Conservation (phyloP, 139 green algal genomes). For the Tetradesmus lagerheimii region DNA sequence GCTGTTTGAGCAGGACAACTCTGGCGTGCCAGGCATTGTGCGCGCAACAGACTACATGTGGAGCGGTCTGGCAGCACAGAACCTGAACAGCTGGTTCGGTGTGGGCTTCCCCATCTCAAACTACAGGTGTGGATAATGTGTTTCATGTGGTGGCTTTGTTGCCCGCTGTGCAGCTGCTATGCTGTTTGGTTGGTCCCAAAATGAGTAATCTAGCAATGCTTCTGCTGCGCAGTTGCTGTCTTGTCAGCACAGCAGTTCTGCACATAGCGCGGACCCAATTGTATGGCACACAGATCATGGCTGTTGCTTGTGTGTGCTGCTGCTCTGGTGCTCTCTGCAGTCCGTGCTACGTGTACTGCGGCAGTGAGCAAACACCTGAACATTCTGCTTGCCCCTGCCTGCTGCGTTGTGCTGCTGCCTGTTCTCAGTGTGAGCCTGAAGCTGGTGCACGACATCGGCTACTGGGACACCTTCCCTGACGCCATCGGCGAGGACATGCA, state of each 20-base stretch:
- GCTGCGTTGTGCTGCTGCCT: constrained; percentile 32
- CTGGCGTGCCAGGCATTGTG: constrained; percentile 51
- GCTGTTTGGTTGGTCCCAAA: not conserved
- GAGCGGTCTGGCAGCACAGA: constrained; percentile 54
- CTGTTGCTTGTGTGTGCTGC: too few relatives aligned
- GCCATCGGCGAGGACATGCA: constrained; percentile 65
- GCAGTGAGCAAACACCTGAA: too few relatives aligned
- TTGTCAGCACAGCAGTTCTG: too few relatives aligned
- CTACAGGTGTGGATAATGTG: constrained; percentile 43
- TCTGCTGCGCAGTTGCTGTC: too few relatives aligned
- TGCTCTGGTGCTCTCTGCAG: too few relatives aligned
- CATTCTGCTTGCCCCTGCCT: too few relatives aligned
- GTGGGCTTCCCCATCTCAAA: constrained; percentile 64
- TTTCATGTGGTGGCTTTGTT: not conserved
- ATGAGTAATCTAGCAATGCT: too few relatives aligned
- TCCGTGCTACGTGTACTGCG: too few relatives aligned
- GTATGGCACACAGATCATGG: too few relatives aligned
- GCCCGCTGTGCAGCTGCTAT: not conserved
- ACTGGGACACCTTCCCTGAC: constrained; percentile 58
- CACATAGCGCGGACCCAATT: too few relatives aligned
- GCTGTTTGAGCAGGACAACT: constrained; percentile 59
- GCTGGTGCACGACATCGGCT: constrained; percentile 51
- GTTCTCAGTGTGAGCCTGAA: constrained; percentile 4
- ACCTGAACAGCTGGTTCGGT: constrained; percentile 50
- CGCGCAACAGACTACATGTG: constrained; percentile 64